Base-by-base conservation (phyloP, 1,284 basidiomycete species). In the Coniferiporia sulphurascens region DNA sequence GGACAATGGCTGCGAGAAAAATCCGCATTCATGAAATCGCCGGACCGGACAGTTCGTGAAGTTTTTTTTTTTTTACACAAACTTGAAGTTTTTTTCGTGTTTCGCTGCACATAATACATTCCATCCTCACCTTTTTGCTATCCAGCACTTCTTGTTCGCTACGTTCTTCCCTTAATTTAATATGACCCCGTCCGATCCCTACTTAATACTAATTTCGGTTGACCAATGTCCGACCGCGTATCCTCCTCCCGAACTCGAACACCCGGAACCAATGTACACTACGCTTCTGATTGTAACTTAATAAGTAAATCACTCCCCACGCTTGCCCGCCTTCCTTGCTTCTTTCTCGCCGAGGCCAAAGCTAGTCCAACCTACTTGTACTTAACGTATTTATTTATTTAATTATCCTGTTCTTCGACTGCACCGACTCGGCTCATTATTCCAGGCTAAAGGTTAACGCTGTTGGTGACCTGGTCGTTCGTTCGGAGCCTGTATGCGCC, bases 1-100 rank as follows among this genome's bases (percentile, higher is more conserved):
- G 57, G 86, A 89, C 74, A 86, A 88, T 65, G 86, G 86, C 10
- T 69, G 69, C 49, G 62, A 64, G 56, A 58, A 55, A 48, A 48
- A 55, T 35, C 51, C 52, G 17, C 49, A 49, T 27, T 48, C 59
- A 19, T 61, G 45, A 57, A 35, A 3, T 2, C 44, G 44, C 17
- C 17, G 12, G 19, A 43, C 17, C 19, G 44, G 44, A 8, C n/a
- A 9, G 17, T 46, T 46, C 19, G 1, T 46, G 8, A n/a, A n/a
- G n/a, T n/a, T n/a, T n/a, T n/a, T n/a, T n/a, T n/a, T n/a, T n/a
- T n/a, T n/a, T n/a, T 17, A 46, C 44, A 17, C 44, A 43, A 13
- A 43, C 19, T 46, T 19, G 19, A 17, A 17, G 9, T 9, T 15
- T 46, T 46, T 8, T 21, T 8, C 19, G 44, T 46, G 44, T 46